A percentile compares a stretch with the other conserved stretches of the same genome.
These are phyloP conservation scores for Diversispora eburnea DNA, from an alignment of 192 early-diverging fungal species.

Conservation along the genomic window DNA sequence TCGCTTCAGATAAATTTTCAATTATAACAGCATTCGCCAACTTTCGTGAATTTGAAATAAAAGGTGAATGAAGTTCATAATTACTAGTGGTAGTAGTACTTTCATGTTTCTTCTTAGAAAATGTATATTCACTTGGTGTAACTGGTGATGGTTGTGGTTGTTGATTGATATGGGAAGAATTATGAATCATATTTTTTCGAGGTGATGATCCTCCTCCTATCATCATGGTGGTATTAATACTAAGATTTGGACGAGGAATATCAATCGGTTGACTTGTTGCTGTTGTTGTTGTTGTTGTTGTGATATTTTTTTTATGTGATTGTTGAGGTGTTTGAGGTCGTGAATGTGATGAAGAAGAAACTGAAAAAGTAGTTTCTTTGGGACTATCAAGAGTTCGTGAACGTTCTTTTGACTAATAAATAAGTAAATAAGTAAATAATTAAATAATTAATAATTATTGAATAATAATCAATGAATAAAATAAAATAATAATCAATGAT, in stretches of 20 bases:
- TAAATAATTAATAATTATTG: too few species aligned
- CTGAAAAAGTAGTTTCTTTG: not conserved
- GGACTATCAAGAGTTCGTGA: not conserved
- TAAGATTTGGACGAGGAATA: conserved; percentile 17
- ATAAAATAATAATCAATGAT: too few species aligned
- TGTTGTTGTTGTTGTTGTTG: not conserved
- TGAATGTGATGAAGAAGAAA: not conserved
- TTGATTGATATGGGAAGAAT: not conserved
- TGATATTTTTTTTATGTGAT: conserved; percentile 7
- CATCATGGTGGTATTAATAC: conserved; percentile 1
- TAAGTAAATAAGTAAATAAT: too few species aligned
- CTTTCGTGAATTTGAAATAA: conserved; percentile 29
- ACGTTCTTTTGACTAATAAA: conserved; percentile 12
- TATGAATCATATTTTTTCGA: conserved; percentile 15
- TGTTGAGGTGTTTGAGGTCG: not conserved
- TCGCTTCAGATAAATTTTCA: conserved; percentile 38
- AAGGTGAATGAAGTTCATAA: conserved; percentile 25
- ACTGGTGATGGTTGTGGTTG: conserved; percentile 12
- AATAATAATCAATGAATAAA: too few species aligned
- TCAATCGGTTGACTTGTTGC: not conserved
- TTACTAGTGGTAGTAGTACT: conserved; percentile 26
- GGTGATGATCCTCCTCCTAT: not conserved
- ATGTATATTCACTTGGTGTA: conserved; percentile 39
- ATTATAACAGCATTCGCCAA: conserved; percentile 43
- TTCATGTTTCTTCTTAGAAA: conserved; percentile 37